Conservation (phyloP, 306 rosid genomes). For the Vigna radiata region DNA sequence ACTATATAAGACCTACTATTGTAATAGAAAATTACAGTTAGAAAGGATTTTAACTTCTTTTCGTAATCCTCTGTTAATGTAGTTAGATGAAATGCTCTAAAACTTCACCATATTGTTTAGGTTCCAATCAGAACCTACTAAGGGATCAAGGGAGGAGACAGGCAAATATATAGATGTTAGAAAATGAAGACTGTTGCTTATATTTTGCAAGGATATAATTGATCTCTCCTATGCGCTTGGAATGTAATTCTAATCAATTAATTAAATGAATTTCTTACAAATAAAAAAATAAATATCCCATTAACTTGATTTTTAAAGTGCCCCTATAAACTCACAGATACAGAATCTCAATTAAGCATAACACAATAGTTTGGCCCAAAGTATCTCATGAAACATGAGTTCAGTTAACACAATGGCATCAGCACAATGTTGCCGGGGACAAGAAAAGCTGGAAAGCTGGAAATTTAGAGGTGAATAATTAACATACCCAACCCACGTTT, state of each 20-base stretch:
- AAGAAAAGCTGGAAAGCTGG: too few relatives aligned
- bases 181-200: slow-evolving; percentile 3
- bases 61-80: not conserved
- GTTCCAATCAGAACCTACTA: not conserved
- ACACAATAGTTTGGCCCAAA: too few relatives aligned
- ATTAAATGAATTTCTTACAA: not conserved
- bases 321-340: too few relatives aligned
- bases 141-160: not conserved
- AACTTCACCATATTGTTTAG: slow-evolving; percentile 2
- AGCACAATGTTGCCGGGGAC: too few relatives aligned
- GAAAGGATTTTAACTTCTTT: too few relatives aligned
- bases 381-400: too few relatives aligned
- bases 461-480: too few relatives aligned
- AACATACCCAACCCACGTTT: too few relatives aligned
- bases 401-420: too few relatives aligned
- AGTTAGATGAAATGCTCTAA: not conserved
- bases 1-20: not conserved
- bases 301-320: too few relatives aligned
- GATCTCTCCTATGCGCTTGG: slow-evolving; percentile 8
- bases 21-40: slow-evolving; percentile 8
- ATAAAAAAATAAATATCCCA: not conserved
- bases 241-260: slow-evolving; percentile 7
- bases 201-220: not conserved
- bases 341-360: too few relatives aligned
- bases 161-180: not conserved